Evolutionary conservation across 2,329 filamentous ascomycete species (phyloP), one percentile per base, ranked within the genome.

Genomic region (Fusarium fujikuroi): DNA sequence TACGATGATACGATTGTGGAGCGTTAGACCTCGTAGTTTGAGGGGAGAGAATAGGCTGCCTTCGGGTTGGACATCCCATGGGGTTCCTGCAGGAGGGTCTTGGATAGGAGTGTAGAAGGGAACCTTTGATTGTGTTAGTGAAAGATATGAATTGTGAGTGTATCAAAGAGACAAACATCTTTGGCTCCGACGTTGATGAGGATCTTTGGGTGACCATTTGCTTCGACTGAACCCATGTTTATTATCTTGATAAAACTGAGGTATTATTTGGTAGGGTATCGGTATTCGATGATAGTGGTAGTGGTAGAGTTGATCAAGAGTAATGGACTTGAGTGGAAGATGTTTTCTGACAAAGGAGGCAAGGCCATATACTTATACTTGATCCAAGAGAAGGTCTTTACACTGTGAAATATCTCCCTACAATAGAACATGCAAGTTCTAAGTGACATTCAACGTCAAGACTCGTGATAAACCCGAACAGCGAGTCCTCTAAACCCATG

Each of bases 1-100:
- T 44, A 87, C 81, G 69, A 84, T 81, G 63, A 86, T 82, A 46
- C 85, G 83, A 69, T 87, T 87, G 42, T 83, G 85, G 52, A 87
- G 80, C 10, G 80, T 83, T 37, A 85, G 75, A 53, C 81, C 80
- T 42, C 85, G 81, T 57, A 87, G 82, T 52, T 79, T 84, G 43
- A 87, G 75, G 7, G 85, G 85, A 0, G 80, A 81, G 76, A 87
- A 87, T 32, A 87, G 76, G 43, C 74, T 78, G 40, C 58, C 60
- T 34, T 73, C 59, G 15, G 75, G 76, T 42, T 77, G 76, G 34
- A 59, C 40, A 59, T 77, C 76, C 66, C 75, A 75, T 9, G 76
- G 59, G 12, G 74, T 77, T 40, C 76, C 76, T 8, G 76, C 75
- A 9, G 70, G 73, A n/a, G 75, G 76, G 19, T 74, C 72, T 40